A percentile compares a stretch with the other conserved stretches of the same genome.
Conservation (phyloP, 2,329 filamentous ascomycete species). For the Cucurbitaria berberidis region DNA sequence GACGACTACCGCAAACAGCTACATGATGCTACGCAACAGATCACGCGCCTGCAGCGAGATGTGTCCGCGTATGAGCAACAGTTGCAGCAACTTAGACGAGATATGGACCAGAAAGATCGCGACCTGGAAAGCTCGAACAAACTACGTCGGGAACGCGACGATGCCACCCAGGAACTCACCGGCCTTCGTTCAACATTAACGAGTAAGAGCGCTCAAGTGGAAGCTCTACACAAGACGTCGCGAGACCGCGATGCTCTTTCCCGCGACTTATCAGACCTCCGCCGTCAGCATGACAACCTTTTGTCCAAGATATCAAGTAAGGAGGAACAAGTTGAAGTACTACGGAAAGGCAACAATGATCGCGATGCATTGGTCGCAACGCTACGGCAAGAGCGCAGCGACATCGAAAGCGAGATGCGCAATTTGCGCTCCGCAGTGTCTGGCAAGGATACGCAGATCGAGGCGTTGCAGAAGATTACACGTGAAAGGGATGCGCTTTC, state of each 20-base stretch:
- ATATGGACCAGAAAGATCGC: conserved; percentile 37
- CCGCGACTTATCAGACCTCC: conserved; percentile 38
- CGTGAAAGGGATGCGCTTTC: conserved; percentile 42
- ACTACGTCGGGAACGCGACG: conserved; percentile 40
- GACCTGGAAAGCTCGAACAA: conserved; percentile 37
- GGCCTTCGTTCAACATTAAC: conserved; percentile 37
- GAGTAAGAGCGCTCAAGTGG: conserved; percentile 39
- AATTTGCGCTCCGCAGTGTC: conserved; percentile 35
- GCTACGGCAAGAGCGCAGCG: conserved; percentile 36
- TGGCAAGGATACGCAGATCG: conserved; percentile 42
- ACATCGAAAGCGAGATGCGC: conserved; percentile 31
- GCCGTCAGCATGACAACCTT: conserved; percentile 39
- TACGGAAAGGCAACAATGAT: conserved; percentile 38
- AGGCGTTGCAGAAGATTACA: conserved; percentile 43
- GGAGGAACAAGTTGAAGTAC: conserved; percentile 38
- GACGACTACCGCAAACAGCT: conserved; percentile 46
- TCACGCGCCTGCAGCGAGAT: conserved; percentile 39
- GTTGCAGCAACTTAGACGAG: conserved; percentile 39
- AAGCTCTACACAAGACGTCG: conserved; percentile 37
- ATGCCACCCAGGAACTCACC: conserved; percentile 41
- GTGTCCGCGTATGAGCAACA: conserved; percentile 40
- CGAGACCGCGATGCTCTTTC: conserved; percentile 37
- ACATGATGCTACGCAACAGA: conserved; percentile 43
- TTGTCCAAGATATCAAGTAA: conserved; percentile 35
- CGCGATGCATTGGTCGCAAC: conserved; percentile 37